A percentile compares a stretch with the other conserved stretches of the same genome.
Conservation (phyloP, 2,329 filamentous ascomycete genomes). For the Polychaeton citri region DNA sequence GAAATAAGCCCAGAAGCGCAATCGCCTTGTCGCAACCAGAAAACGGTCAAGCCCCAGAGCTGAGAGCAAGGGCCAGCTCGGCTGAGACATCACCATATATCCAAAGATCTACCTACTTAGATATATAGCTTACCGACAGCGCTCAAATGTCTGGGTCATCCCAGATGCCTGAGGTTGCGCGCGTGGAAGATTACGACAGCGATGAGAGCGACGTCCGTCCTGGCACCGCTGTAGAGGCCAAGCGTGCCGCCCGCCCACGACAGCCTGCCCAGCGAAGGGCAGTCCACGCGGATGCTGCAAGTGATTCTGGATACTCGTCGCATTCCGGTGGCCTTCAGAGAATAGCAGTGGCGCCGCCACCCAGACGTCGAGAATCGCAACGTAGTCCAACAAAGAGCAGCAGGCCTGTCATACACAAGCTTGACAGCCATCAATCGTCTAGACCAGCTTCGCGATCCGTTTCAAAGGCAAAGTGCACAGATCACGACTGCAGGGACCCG, state of each 20-base stretch:
- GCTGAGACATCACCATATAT: too few species aligned
- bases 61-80: too few species aligned
- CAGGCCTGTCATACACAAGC: conserved; percentile 13
- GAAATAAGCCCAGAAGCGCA: too few species aligned
- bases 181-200: conserved; percentile 28
- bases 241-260: conserved; percentile 28
- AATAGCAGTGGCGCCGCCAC: conserved; percentile 2
- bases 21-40: too few species aligned
- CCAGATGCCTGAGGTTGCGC: conserved; percentile 10
- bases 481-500: conserved; percentile 31
- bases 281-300: conserved; percentile 25
- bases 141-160: background rate
- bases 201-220: conserved; percentile 29
- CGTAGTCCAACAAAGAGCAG: conserved; percentile 6
- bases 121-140: too few species aligned
- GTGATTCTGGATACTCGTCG: conserved; percentile 51
- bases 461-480: conserved; percentile 36
- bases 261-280: conserved; percentile 16
- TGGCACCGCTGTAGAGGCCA: conserved; percentile 32
- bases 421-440: conserved; percentile 8
- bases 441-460: conserved; percentile 4
- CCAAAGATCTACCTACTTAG: too few species aligned
- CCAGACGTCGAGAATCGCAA: background rate
- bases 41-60: too few species aligned
- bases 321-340: conserved; percentile 3